Evolutionary conservation across 495 filamentous ascomycete genomes (phyloP), one percentile per base, ranked within the genome.

Genomic region (Penicillium antarcticum): DNA sequence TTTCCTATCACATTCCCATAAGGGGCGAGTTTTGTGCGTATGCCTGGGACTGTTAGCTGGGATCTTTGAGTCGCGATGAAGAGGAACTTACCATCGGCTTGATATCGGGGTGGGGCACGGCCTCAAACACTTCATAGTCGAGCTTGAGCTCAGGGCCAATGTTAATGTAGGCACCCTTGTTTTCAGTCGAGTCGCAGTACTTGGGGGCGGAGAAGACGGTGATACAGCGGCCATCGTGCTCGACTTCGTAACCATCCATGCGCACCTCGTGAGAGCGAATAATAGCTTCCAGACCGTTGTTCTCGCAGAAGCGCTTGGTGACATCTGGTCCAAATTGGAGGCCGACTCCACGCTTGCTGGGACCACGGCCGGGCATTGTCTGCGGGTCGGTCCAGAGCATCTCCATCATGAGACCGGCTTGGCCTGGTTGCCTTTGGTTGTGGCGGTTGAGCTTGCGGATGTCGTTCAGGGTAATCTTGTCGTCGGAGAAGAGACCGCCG

Each of bases 341-440:
- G 42, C 94, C 94, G 19, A 99, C 92, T 49, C 94, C 94, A 64
- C 94, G 83, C 79, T 99, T 99, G 76, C 89, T 96, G 17, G 92
- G 95, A 8, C 91, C 89, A 45, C 94, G 83, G 21, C 94, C 94
- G 40, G 88, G 88, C 53, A 82, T 75, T 0, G 84, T 74, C 65
- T 97, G 94, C 11, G 94, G 94, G 63, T 99, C 94, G 1, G 94
- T 97, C 94, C 94, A 99, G 16, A 99, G 82, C 95, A 99, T 99
- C 69, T 99, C 94, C 94, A 99, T 97, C 94, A 99, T 99, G 58
- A 99, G 73, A 26, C 94, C 94, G 38, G 85, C 69, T 66, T 97
- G 94, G 18, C 95, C 95, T n/a, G 94, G 94, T 63, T 99, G 94
- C 23, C 89, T 81, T 74, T 97, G 95, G 67, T 81, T 84, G 71